Evolutionary conservation across 306 rosid species (phyloP).

Genomic region (Quercus dentata): DNA sequence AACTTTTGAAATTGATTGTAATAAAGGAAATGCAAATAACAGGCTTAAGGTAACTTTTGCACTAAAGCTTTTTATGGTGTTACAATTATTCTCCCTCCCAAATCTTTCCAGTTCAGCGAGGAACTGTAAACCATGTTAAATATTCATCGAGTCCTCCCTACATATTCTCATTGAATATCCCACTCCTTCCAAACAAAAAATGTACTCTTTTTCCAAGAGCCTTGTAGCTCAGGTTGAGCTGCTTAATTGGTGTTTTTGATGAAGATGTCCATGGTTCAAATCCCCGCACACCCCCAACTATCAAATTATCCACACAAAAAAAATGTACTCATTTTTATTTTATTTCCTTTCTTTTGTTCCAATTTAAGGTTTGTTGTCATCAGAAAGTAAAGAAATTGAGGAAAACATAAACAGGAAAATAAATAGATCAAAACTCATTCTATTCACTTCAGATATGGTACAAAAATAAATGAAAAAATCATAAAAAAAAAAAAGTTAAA

Average conservation of each 20-base stretch:
- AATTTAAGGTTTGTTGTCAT: background rate
- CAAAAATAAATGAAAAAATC: too few relatives aligned
- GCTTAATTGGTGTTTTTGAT: too few relatives aligned
- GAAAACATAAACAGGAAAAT: background rate
- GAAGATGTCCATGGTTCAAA: too few relatives aligned
- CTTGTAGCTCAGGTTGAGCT: too few relatives aligned
- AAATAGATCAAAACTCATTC: too few relatives aligned
- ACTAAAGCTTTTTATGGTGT: background rate
- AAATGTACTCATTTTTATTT: background rate
- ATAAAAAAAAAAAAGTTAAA: too few relatives aligned
- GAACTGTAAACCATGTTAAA: background rate
- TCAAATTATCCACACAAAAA: too few relatives aligned
- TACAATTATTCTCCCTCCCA: background rate
- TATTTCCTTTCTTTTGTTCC: background rate
- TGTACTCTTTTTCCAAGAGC: background rate
- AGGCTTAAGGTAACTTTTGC: background rate
- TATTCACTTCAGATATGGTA: too few relatives aligned
- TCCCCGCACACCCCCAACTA: too few relatives aligned
- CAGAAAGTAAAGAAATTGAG: background rate
- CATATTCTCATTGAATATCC: background rate
- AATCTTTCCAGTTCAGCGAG: background rate
- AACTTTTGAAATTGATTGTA: background rate
- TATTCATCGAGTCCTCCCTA: conserved; percentile 1
- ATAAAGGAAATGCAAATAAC: background rate
- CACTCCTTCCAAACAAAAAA: background rate